A percentile compares a stretch with the other conserved stretches of the same genome.
These are phyloP conservation scores for Yamadazyma akitaensis DNA, from an alignment of 805 yeast genomes.

Conservation along the genomic window DNA sequence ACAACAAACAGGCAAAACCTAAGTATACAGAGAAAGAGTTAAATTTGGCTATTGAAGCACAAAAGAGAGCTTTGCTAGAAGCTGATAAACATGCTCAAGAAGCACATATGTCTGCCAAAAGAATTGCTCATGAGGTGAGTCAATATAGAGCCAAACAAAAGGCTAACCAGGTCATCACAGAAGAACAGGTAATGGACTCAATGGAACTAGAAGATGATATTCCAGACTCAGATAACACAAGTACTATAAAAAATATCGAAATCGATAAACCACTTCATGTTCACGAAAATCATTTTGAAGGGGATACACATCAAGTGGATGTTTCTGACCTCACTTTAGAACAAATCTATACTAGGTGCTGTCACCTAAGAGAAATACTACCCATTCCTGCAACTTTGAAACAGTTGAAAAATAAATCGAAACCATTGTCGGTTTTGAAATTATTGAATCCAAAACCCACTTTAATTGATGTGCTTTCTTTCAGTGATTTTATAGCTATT, in stretches of 20 bases:
- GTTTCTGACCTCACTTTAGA: constrained; percentile 38
- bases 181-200: constrained; percentile 3
- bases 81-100: constrained; percentile 72
- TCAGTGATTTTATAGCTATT: constrained; percentile 54
- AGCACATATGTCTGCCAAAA: constrained; percentile 68
- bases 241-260: constrained; percentile 26
- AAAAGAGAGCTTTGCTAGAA: constrained; percentile 51
- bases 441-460: constrained; percentile 59
- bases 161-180: constrained; percentile 7
- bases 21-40: constrained; percentile 47
- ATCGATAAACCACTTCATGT: constrained; percentile 72
- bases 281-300: constrained; percentile 51
- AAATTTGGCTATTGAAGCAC: constrained; percentile 56
- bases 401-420: constrained; percentile 49
- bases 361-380: constrained; percentile 85
- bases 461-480: constrained; percentile 53
- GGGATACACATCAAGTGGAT: constrained; percentile 18
- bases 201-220: constrained; percentile 16
- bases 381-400: constrained; percentile 85
- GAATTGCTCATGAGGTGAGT: constrained; percentile 65
- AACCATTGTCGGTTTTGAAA: constrained; percentile 53
- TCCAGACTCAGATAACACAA: not conserved
- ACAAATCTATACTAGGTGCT: constrained; percentile 71
- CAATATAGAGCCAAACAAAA: constrained; percentile 31
- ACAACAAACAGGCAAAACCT: constrained; percentile 26